Percentiles rank a stretch among this genome's conserved stretches.
Conservation (phyloP, 805 yeast genomes). For the Priceomyces carsonii region DNA sequence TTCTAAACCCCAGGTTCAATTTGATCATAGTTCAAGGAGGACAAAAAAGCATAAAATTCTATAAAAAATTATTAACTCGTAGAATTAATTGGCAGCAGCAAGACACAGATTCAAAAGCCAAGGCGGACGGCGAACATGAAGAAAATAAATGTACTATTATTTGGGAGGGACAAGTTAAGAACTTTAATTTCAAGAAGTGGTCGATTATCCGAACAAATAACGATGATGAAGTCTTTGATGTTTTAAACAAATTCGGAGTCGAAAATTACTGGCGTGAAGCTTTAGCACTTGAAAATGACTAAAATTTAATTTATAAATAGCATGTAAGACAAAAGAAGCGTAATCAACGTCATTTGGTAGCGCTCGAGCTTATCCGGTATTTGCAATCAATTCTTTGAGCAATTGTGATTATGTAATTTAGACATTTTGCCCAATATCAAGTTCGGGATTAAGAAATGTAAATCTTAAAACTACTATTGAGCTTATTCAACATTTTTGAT, state of each 20-base stretch:
- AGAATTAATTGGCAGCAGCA: slow-evolving; percentile 72
- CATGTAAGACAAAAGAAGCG: too few species aligned
- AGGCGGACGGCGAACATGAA: slow-evolving; percentile 23
- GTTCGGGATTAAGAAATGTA: slow-evolving; percentile 4
- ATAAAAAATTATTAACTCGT: slow-evolving; percentile 56
- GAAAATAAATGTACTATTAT: slow-evolving; percentile 49
- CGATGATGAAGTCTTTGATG: slow-evolving; percentile 51
- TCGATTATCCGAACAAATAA: slow-evolving; percentile 54
- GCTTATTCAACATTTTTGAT: too few species aligned
- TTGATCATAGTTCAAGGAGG: slow-evolving; percentile 79
- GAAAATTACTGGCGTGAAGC: slow-evolving; percentile 62
- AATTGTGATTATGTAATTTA: slow-evolving; percentile 1
- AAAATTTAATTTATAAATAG: neutral
- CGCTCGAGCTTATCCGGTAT: too few species aligned
- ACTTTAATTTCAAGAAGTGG: slow-evolving; percentile 66
- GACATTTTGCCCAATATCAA: slow-evolving; percentile 3
- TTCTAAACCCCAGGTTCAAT: slow-evolving; percentile 47
- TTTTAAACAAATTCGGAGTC: slow-evolving; percentile 51
- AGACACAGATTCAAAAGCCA: slow-evolving; percentile 6
- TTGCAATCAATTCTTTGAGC: too few species aligned
- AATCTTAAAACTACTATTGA: too few species aligned
- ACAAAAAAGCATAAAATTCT: slow-evolving; percentile 58
- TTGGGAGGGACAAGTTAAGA: slow-evolving; percentile 72
- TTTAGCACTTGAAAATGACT: slow-evolving; percentile 2
- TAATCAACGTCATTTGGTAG: too few species aligned